Evolutionary conservation across 495 filamentous ascomycete species (phyloP).

Genomic region (Hypoxylon perforatum): DNA sequence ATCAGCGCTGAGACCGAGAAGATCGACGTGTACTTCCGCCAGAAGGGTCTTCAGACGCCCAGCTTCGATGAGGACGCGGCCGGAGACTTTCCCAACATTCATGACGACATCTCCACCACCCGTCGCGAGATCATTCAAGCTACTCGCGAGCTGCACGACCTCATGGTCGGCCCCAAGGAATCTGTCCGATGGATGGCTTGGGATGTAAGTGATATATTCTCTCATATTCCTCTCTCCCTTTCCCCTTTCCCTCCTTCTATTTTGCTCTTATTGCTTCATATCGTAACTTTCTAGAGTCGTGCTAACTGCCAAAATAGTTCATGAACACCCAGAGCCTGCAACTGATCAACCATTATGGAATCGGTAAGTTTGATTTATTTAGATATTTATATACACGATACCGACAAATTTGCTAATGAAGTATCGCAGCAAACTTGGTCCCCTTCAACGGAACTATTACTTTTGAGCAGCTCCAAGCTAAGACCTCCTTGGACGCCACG

Average conservation of each 20-base stretch:
- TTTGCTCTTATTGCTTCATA: background rate
- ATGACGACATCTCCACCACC: slow-evolving; percentile 50
- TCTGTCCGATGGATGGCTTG: slow-evolving; percentile 54
- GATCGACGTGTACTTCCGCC: slow-evolving; percentile 53
- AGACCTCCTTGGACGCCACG: slow-evolving; percentile 53
- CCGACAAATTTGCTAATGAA: too few relatives aligned
- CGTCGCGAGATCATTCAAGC: slow-evolving; percentile 52
- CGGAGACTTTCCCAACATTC: slow-evolving; percentile 52
- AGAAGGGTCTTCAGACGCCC: slow-evolving; percentile 49
- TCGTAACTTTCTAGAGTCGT: background rate
- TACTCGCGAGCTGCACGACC: slow-evolving; percentile 50
- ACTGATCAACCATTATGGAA: slow-evolving; percentile 52
- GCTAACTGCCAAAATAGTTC: slow-evolving; percentile 45
- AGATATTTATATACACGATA: too few relatives aligned
- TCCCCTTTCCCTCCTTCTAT: background rate
- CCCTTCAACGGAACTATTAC: slow-evolving; percentile 53
- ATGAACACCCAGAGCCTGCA: slow-evolving; percentile 51
- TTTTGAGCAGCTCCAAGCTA: slow-evolving; percentile 55
- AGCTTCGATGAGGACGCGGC: slow-evolving; percentile 53
- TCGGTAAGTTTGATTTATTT: slow-evolving; percentile 47
- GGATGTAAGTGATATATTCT: slow-evolving; percentile 44
- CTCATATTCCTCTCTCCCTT: background rate
- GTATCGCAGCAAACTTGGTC: slow-evolving; percentile 49
- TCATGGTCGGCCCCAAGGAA: slow-evolving; percentile 57
- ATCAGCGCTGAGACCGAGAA: slow-evolving; percentile 54